These are phyloP conservation scores for Ophiostoma australiae DNA, from an alignment of 2,329 filamentous ascomycete genomes.

Conservation along the genomic window DNA sequence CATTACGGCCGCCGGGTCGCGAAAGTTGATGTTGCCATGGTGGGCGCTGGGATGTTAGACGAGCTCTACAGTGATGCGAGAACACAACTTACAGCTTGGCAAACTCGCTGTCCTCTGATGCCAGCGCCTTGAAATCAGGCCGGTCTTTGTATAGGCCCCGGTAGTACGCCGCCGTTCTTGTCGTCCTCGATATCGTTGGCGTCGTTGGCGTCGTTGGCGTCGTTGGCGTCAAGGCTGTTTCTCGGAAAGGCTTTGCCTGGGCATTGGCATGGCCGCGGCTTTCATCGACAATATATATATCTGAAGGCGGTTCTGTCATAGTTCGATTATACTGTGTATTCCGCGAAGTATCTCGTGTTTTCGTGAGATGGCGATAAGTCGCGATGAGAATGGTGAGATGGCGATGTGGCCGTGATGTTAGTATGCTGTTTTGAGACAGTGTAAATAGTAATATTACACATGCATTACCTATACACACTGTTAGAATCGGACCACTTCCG, in stretches of 20 bases:
- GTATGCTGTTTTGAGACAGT: not conserved
- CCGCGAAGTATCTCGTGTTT: not conserved
- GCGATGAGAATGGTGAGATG: not conserved
- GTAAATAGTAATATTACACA: not conserved
- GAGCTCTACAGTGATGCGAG: too few relatives aligned
- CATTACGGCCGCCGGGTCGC: constrained; percentile 68
- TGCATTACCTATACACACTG: not conserved
- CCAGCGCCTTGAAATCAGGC: constrained; percentile 43
- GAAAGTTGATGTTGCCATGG: constrained; percentile 66
- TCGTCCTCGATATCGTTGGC: not conserved
- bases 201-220: too few relatives aligned
- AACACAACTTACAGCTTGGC: constrained; percentile 34
- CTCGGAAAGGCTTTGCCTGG: not conserved
- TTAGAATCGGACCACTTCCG: too few relatives aligned
- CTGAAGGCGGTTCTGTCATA: not conserved
- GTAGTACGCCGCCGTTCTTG: constrained; percentile 29
- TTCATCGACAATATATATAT: not conserved
- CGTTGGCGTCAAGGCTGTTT: not conserved
- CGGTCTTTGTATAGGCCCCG: constrained; percentile 39
- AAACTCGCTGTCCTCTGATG: constrained; percentile 40
- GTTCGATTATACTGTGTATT: not conserved
- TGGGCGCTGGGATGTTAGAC: constrained; percentile 33
- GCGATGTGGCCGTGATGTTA: not conserved
- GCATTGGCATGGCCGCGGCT: not conserved
- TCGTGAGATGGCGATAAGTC: not conserved